phyloP scores from a whole-genome alignment of 2,329 filamentous ascomycete species.

The Lasiodiplodia sp. region DNA sequence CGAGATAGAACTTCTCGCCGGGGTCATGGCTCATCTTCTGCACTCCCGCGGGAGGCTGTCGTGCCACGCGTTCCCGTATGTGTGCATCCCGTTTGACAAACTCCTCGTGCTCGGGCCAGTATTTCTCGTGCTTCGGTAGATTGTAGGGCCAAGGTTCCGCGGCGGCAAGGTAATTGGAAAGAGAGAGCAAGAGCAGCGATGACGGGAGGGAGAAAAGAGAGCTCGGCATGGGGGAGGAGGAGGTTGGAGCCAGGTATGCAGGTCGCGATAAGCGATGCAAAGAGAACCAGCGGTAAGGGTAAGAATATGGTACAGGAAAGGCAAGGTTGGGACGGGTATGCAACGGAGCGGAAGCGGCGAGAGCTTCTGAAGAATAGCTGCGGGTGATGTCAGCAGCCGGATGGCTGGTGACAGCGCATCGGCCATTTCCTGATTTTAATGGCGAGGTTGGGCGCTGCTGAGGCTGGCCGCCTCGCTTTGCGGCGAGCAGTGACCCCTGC shows the following conservation, averaged over 20 bases:
- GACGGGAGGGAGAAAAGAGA: constrained; percentile 22
- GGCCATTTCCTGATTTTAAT: constrained; percentile 22
- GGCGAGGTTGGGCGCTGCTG: constrained; percentile 19
- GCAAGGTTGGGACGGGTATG: constrained; percentile 11
- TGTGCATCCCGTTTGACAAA: constrained; percentile 51
- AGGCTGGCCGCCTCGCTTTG: constrained; percentile 17
- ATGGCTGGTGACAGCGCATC: constrained; percentile 25
- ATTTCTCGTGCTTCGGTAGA: constrained; percentile 53
- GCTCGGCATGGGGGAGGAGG: constrained; percentile 15
- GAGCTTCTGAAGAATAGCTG: not conserved
- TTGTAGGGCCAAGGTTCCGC: constrained; percentile 53
- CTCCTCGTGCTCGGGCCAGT: constrained; percentile 56
- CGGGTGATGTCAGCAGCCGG: constrained; percentile 11
- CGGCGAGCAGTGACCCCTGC: not conserved
- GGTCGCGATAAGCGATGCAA: constrained; percentile 9
- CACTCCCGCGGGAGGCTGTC: constrained; percentile 65
- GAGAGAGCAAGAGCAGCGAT: constrained; percentile 17
- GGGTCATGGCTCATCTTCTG: constrained; percentile 76
- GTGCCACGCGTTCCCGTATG: constrained; percentile 48
- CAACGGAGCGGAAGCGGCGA: constrained; percentile 12
- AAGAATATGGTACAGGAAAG: constrained; percentile 22
- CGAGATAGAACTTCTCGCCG: constrained; percentile 75
- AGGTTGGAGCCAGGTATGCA: constrained; percentile 2
- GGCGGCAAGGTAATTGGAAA: constrained; percentile 1
- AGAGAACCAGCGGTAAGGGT: constrained; percentile 3